Percentiles rank a stretch among this genome's conserved stretches.
Evolutionary conservation across 2,329 filamentous ascomycete genomes (phyloP).

Genomic region (Tothia fuscella): DNA sequence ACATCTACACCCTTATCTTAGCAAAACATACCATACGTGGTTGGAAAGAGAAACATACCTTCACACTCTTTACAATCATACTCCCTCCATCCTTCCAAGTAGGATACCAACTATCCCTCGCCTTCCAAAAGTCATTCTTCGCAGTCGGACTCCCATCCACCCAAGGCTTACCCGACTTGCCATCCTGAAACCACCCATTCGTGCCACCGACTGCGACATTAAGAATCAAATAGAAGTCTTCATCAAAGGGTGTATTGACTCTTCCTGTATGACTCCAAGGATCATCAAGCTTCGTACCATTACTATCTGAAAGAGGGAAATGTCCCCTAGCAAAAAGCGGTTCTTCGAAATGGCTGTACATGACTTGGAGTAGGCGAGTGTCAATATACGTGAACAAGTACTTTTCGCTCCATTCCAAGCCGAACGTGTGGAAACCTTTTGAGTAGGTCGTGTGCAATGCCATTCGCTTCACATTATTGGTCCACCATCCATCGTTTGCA

Average conservation of each 20-base stretch:
- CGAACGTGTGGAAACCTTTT: constrained; percentile 60
- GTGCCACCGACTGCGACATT: constrained; percentile 66
- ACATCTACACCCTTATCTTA: constrained; percentile 22
- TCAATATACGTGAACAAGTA: constrained; percentile 83
- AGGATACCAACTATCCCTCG: constrained; percentile 51
- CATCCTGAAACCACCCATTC: constrained; percentile 76
- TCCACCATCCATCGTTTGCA: constrained; percentile 69
- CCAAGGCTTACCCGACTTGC: constrained; percentile 64
- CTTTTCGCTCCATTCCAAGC: constrained; percentile 77
- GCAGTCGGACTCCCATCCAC: constrained; percentile 55
- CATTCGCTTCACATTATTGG: constrained; percentile 64
- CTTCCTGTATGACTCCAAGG: constrained; percentile 52
- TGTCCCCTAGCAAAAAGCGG: constrained; percentile 56
- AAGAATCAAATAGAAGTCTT: constrained; percentile 63
- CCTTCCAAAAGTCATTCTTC: constrained; percentile 65
- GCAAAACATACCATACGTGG: not conserved
- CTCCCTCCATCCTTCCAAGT: constrained; percentile 55
- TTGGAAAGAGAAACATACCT: constrained; percentile 52
- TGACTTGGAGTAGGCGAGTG: constrained; percentile 64
- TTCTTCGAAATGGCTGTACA: constrained; percentile 61
- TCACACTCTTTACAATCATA: constrained; percentile 57
- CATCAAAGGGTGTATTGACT: constrained; percentile 59
- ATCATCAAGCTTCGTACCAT: constrained; percentile 53
- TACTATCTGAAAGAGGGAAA: constrained; percentile 52
- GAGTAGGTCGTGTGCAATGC: constrained; percentile 66